Conservation (phyloP, 306 rosid species). For the Crotalaria pallida region DNA sequence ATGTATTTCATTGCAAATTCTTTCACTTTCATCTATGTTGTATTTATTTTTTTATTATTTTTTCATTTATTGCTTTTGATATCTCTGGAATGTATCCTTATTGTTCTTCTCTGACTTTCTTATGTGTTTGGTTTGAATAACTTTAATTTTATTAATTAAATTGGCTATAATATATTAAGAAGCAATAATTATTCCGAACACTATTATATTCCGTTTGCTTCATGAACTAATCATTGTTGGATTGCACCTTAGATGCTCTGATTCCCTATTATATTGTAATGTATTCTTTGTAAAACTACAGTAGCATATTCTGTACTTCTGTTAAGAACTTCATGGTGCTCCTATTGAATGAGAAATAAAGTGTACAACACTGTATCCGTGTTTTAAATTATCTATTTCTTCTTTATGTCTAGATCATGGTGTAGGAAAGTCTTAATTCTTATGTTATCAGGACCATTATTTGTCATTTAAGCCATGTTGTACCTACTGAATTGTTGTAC, state of each 20-base stretch:
- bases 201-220: neutral
- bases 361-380: neutral
- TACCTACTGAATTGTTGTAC: no score
- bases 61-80: neutral
- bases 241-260: neutral
- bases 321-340: neutral
- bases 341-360: neutral
- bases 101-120: neutral
- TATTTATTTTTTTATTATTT: neutral
- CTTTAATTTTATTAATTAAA: neutral
- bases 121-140: neutral
- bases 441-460: neutral
- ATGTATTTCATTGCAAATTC: slow-evolving; percentile 26
- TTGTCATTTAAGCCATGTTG: no score
- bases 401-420: neutral
- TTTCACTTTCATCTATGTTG: slow-evolving; percentile 1
- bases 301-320: neutral
- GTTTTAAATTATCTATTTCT: slow-evolving; percentile 5
- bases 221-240: neutral
- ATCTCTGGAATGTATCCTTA: neutral
- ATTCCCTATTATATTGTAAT: neutral
- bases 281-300: neutral
- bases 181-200: neutral
- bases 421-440: neutral
- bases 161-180: neutral